These are phyloP conservation scores for Cytospora paraplurivora DNA, from an alignment of 2,329 filamentous ascomycete species.

Conservation along the genomic window DNA sequence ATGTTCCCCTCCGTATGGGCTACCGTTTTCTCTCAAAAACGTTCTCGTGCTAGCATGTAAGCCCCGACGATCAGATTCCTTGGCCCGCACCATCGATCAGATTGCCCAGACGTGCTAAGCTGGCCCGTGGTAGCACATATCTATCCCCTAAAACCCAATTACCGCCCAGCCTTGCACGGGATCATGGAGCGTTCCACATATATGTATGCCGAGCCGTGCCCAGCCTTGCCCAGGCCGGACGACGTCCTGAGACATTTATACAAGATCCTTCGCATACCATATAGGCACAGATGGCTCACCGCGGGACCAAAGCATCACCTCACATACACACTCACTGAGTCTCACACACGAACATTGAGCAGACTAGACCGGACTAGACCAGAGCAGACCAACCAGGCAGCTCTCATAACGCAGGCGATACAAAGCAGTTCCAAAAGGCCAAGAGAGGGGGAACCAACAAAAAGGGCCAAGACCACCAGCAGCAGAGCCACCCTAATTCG, in stretches of 20 bases:
- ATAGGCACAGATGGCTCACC: background rate
- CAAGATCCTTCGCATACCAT: background rate
- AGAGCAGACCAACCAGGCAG: background rate
- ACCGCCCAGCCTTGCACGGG: background rate
- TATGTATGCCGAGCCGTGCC: background rate
- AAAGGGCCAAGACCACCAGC: background rate
- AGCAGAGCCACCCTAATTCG: background rate
- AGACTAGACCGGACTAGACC: background rate
- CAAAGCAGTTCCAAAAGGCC: background rate
- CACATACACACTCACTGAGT: background rate
- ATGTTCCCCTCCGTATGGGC: background rate
- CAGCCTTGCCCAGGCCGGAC: background rate
- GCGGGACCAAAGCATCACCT: too few species aligned
- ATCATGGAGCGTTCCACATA: background rate
- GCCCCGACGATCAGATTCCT: background rate
- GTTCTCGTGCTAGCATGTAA: background rate
- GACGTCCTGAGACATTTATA: background rate
- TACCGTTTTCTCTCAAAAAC: background rate
- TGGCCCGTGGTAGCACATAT: background rate
- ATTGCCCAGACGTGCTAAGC: too few species aligned
- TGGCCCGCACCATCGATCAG: too few species aligned
- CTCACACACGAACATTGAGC: too few species aligned
- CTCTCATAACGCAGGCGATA: background rate
- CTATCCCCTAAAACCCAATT: background rate
- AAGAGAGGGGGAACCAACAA: background rate